Percentiles rank a stretch among this genome's conserved stretches.
These are phyloP conservation scores for Cyclanthera cordifolia DNA, from an alignment of 306 rosid species.

Conservation along the genomic window DNA sequence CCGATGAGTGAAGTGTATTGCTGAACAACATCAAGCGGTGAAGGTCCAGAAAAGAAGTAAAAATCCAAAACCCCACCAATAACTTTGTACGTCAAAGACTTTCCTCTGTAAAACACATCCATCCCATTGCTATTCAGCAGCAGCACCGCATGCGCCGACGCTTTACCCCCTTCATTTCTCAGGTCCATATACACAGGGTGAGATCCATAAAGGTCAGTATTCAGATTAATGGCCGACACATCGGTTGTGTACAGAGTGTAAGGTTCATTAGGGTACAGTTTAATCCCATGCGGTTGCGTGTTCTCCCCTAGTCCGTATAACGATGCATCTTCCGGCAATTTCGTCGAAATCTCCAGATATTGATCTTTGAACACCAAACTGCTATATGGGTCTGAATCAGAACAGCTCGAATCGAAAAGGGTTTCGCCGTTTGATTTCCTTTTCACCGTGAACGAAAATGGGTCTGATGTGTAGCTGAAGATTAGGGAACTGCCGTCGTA, in stretches of 20 bases:
- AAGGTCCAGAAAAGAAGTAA: slow-evolving; percentile 82
- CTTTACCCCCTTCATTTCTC: slow-evolving; percentile 46
- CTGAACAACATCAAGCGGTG: slow-evolving; percentile 74
- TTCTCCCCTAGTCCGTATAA: slow-evolving; percentile 86
- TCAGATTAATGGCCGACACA: slow-evolving; percentile 69
- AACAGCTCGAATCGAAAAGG: slow-evolving; percentile 48
- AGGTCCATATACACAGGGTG: slow-evolving; percentile 94
- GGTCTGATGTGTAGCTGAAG: slow-evolving; percentile 63
- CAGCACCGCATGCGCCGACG: slow-evolving; percentile 70
- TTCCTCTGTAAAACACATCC: slow-evolving; percentile 81
- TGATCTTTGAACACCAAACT: slow-evolving; percentile 80
- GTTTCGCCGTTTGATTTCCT: slow-evolving; percentile 68
- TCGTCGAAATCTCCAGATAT: slow-evolving; percentile 83
- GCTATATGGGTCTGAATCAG: slow-evolving; percentile 43
- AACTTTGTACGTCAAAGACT: slow-evolving; percentile 65
- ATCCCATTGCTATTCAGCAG: slow-evolving; percentile 95
- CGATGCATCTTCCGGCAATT: slow-evolving; percentile 61
- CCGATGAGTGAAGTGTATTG: slow-evolving; percentile 85
- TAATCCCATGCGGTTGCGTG: slow-evolving; percentile 90
- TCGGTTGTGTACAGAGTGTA: slow-evolving; percentile 80
- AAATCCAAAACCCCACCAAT: slow-evolving; percentile 91
- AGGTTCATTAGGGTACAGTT: slow-evolving; percentile 64
- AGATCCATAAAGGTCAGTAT: slow-evolving; percentile 81
- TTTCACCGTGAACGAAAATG: slow-evolving; percentile 60
- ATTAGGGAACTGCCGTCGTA: slow-evolving; percentile 53